phyloP scores from a whole-genome alignment of 176 grass and related monocot genomes.

The Chloris gayana region DNA sequence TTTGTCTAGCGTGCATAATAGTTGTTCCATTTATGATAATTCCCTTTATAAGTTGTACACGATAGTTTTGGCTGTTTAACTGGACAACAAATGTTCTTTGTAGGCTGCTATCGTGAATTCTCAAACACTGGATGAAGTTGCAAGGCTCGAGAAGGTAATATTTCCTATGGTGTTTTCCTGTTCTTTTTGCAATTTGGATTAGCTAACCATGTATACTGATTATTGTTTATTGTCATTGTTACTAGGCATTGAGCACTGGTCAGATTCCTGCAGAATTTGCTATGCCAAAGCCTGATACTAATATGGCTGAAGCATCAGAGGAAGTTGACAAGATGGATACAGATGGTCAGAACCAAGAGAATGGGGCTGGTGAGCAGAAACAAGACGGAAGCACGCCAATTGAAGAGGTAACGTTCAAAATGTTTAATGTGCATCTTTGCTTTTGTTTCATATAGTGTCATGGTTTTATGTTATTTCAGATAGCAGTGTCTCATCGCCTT shows the following conservation, averaged over 20 bases:
- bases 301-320: conserved; percentile 49
- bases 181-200: not conserved
- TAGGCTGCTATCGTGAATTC: conserved; percentile 91
- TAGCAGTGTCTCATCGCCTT: not conserved
- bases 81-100: conserved; percentile 23
- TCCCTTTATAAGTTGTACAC: not conserved
- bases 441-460: not conserved
- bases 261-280: conserved; percentile 89
- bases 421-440: not conserved
- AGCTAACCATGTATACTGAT: not conserved
- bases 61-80: not conserved
- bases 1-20: not conserved
- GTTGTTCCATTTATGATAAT: not conserved
- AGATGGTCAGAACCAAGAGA: conserved; percentile 52
- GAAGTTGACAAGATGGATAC: conserved; percentile 73
- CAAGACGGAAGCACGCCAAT: conserved; percentile 59
- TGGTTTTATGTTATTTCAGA: not conserved
- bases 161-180: not conserved
- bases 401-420: conserved; percentile 48
- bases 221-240: not conserved
- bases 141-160: conserved; percentile 87
- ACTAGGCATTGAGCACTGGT: conserved; percentile 82
- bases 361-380: conserved; percentile 49
- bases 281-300: conserved; percentile 58
- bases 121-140: conserved; percentile 97